A percentile compares a stretch with the other conserved stretches of the same genome.
These are phyloP conservation scores for Penicillium nucicola DNA, from an alignment of 495 filamentous ascomycete genomes.

Conservation along the genomic window DNA sequence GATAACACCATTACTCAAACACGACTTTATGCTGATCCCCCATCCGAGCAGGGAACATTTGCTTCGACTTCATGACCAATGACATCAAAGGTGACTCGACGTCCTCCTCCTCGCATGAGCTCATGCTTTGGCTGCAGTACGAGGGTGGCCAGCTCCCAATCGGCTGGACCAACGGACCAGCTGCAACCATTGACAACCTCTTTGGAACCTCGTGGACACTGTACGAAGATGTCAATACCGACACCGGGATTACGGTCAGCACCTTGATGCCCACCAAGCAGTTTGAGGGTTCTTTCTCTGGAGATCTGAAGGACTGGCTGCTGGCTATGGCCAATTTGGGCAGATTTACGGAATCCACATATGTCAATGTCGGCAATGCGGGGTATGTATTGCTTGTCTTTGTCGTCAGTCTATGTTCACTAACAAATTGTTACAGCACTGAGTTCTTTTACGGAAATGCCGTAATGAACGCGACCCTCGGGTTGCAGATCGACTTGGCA, in stretches of 20 bases:
- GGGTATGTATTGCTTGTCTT: background rate
- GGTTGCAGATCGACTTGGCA: constrained; percentile 24
- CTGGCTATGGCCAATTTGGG: constrained; percentile 25
- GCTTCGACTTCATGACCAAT: constrained; percentile 39
- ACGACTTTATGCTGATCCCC: background rate
- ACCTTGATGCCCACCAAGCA: constrained; percentile 31
- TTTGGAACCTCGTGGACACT: constrained; percentile 36
- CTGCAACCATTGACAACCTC: constrained; percentile 25
- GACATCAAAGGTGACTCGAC: constrained; percentile 29
- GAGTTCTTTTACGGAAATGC: constrained; percentile 36
- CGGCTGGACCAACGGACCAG: constrained; percentile 26
- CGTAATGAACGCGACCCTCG: constrained; percentile 25
- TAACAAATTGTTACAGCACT: constrained; percentile 12
- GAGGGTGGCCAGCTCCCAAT: constrained; percentile 38
- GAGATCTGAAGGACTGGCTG: constrained; percentile 40
- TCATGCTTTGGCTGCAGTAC: constrained; percentile 41
- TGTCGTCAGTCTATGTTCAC: background rate
- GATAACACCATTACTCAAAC: background rate
- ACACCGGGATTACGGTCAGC: constrained; percentile 34
- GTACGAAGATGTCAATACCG: constrained; percentile 31
- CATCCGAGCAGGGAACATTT: constrained; percentile 24
- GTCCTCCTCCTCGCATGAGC: constrained; percentile 28
- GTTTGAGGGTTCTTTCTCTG: constrained; percentile 31
- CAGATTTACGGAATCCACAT: constrained; percentile 6
- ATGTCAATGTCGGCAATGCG: too few relatives aligned